These are phyloP conservation scores for Blastocystis sp. DNA, from an alignment of 352 stramenopile genomes.

Conservation along the genomic window DNA sequence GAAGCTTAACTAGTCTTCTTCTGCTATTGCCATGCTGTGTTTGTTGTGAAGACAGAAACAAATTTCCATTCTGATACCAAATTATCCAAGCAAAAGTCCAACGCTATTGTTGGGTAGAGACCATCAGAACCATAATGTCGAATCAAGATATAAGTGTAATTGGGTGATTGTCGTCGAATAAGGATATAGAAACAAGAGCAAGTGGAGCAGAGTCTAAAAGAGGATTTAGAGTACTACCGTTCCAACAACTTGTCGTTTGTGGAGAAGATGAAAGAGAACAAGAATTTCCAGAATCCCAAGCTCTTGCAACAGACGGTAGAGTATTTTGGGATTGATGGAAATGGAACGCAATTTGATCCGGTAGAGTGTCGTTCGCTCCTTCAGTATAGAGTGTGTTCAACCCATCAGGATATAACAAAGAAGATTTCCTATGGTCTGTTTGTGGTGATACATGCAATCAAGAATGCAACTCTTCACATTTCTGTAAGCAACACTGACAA, in stretches of 20 bases:
- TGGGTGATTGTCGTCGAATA: not conserved
- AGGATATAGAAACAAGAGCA: not conserved
- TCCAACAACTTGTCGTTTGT: not conserved
- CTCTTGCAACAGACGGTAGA: conserved; percentile 28
- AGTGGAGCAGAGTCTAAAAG: not conserved
- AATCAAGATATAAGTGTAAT: not conserved
- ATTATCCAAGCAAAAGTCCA: too few relatives aligned
- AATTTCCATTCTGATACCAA: not conserved
- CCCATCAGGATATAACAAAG: not conserved
- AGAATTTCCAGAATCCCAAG: conserved; percentile 58
- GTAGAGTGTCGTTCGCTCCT: not conserved
- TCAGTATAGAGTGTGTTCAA: conserved; percentile 8
- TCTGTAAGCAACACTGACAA: too few relatives aligned
- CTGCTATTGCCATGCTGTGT: conserved; percentile 1
- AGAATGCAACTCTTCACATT: too few relatives aligned
- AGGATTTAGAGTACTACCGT: conserved; percentile 30
- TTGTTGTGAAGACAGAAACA: conserved; percentile 32
- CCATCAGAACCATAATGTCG: not conserved
- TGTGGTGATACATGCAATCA: not conserved
- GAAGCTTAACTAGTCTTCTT: conserved; percentile 71
- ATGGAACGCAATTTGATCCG: conserved; percentile 53
- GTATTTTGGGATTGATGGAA: conserved; percentile 50
- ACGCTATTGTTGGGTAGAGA: not conserved
- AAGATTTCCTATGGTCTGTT: not conserved
- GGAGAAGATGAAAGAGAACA: conserved; percentile 52